phyloP scores from a whole-genome alignment of 1,284 basidiomycete species.

The Apiotrichum domesticum region DNA sequence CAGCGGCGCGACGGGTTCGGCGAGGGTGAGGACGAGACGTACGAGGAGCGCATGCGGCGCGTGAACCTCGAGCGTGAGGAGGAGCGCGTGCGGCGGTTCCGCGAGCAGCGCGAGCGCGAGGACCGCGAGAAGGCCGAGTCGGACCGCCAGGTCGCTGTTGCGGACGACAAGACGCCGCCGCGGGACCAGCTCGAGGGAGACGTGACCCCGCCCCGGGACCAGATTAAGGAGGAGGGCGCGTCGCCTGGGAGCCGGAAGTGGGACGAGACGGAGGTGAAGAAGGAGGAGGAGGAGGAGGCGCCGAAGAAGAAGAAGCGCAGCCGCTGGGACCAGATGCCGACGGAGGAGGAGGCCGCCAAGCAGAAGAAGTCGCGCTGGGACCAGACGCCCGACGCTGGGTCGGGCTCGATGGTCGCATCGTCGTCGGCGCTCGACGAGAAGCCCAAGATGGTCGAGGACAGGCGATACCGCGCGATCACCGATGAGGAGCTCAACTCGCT shows the following conservation, averaged over 20 bases:
- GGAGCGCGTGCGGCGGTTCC: constrained; percentile 70
- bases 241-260: too few relatives aligned
- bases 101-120: constrained; percentile 74
- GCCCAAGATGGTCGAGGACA: constrained; percentile 81
- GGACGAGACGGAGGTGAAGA: constrained; percentile 37
- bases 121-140: constrained; percentile 51
- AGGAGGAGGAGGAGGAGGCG: constrained; percentile 41
- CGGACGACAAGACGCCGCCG: constrained; percentile 58
- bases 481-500: constrained; percentile 93
- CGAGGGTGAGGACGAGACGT: constrained; percentile 68
- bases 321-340: constrained; percentile 87
- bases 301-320: constrained; percentile 82
- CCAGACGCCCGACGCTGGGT: constrained; percentile 41
- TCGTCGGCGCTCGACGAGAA: constrained; percentile 45
- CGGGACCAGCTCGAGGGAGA: constrained; percentile 14
- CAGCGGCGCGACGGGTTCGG: constrained; percentile 55
- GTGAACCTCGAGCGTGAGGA: constrained; percentile 91
- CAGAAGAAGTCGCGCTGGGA: constrained; percentile 63
- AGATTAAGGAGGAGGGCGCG: constrained; percentile 54
- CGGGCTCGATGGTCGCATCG: constrained; percentile 35
- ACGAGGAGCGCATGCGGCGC: constrained; percentile 94
- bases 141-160: constrained; percentile 46
- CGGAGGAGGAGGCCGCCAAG: constrained; percentile 55
- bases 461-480: constrained; percentile 86
- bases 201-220: constrained; percentile 22